Conservation (phyloP, 805 yeast genomes). For the Yarrowia phangngaensis region DNA sequence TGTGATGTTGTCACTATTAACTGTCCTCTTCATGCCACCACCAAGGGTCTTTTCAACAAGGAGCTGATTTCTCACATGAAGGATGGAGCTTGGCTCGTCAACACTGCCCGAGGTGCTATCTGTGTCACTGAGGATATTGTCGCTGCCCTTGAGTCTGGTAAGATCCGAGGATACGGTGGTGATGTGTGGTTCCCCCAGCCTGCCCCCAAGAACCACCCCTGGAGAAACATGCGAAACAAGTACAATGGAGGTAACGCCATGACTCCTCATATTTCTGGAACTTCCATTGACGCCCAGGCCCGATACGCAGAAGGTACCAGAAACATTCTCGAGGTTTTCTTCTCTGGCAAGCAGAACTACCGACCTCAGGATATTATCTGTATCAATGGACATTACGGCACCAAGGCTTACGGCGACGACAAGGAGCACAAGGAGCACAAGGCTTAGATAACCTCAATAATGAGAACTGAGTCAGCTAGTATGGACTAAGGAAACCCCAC, state of each 20-base stretch:
- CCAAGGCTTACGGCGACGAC: constrained; percentile 60
- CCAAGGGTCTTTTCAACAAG: constrained; percentile 49
- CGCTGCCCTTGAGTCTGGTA: constrained; percentile 48
- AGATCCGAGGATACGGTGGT: constrained; percentile 51
- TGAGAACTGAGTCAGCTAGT: too few relatives aligned
- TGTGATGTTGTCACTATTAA: constrained; percentile 50
- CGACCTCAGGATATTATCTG: constrained; percentile 73
- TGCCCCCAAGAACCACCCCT: constrained; percentile 70
- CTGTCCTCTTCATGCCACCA: constrained; percentile 52
- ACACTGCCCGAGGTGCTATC: constrained; percentile 62
- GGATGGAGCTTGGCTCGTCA: constrained; percentile 51
- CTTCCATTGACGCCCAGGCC: constrained; percentile 73
- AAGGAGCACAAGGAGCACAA: constrained; percentile 25
- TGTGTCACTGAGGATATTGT: constrained; percentile 52
- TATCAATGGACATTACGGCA: constrained; percentile 65
- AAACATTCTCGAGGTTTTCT: constrained; percentile 59
- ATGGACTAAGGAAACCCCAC: too few relatives aligned
- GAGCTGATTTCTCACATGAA: constrained; percentile 49
- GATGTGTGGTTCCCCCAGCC: constrained; percentile 79
- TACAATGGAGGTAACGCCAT: constrained; percentile 75
- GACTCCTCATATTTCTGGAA: constrained; percentile 80
- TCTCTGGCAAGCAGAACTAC: constrained; percentile 60
- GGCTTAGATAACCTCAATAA: too few relatives aligned
- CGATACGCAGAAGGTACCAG: constrained; percentile 69
- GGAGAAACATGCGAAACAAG: constrained; percentile 65